Percentiles rank a stretch among this genome's conserved stretches.
Conservation (phyloP, 345 rosid species). For the Triadica sebifera region DNA sequence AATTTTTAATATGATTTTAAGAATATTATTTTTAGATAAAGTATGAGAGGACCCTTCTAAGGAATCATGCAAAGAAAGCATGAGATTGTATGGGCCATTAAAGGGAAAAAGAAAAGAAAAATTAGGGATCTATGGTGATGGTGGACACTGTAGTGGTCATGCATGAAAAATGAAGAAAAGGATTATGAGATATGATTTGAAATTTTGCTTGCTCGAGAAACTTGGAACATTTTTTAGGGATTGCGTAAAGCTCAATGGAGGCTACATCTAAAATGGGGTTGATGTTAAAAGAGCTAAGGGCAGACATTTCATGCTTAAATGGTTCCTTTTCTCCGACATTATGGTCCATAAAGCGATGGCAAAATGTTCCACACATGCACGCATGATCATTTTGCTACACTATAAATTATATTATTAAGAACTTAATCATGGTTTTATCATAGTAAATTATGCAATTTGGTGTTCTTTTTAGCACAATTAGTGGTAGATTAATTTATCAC, state of each 20-base stretch:
- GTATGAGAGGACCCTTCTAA: background rate
- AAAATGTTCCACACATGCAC: slow-evolving; percentile 17
- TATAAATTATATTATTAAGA: background rate
- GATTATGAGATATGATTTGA: slow-evolving; percentile 37
- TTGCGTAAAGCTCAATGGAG: slow-evolving; percentile 44
- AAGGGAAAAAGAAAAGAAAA: background rate
- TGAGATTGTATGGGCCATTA: slow-evolving; percentile 15
- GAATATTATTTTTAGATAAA: background rate
- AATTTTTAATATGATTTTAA: too few relatives aligned
- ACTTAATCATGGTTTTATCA: background rate
- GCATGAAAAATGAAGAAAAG: slow-evolving; percentile 2
- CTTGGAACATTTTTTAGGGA: slow-evolving; percentile 37
- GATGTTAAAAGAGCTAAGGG: background rate
- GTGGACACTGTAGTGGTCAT: background rate
- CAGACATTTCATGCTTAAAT: slow-evolving; percentile 22
- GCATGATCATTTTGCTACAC: slow-evolving; percentile 9
- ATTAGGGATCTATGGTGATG: background rate
- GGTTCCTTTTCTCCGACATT: slow-evolving; percentile 24
- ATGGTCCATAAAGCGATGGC: slow-evolving; percentile 30
- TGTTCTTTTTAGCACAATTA: background rate
- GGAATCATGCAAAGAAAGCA: slow-evolving; percentile 12
- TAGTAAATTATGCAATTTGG: background rate
- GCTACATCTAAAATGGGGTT: background rate
- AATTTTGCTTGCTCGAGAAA: slow-evolving; percentile 42
- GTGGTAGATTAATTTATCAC: background rate